phyloP scores from a whole-genome alignment of 2,329 filamentous ascomycete species.

The Fusarium sambucinum region DNA sequence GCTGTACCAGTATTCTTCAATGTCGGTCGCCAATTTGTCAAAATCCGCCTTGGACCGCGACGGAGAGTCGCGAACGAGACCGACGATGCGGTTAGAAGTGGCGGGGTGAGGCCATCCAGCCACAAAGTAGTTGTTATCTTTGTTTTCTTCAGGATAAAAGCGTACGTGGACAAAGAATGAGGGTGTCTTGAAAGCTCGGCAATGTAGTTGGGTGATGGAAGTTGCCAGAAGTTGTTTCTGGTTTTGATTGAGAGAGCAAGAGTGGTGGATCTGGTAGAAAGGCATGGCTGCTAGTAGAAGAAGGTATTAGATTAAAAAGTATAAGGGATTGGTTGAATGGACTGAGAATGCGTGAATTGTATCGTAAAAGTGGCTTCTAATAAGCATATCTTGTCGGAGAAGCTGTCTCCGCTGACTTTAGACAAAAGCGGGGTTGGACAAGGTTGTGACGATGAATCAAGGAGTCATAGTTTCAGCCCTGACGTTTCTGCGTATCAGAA shows the following conservation, averaged over 20 bases:
- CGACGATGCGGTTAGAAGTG: conserved; percentile 34
- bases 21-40: conserved; percentile 23
- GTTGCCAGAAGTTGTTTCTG: conserved; percentile 25
- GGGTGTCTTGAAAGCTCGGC: conserved; percentile 28
- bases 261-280: conserved; percentile 38
- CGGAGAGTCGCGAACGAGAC: conserved; percentile 29
- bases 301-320: neutral
- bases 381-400: neutral
- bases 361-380: neutral
- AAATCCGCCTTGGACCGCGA: conserved; percentile 21
- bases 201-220: conserved; percentile 32
- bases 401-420: neutral
- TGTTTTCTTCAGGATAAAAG: conserved; percentile 17
- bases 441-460: neutral
- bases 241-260: conserved; percentile 10
- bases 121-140: conserved; percentile 24
- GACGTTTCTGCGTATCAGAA: neutral
- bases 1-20: conserved; percentile 31
- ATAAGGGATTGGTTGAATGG: neutral
- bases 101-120: conserved; percentile 14
- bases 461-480: neutral
- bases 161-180: conserved; percentile 37
- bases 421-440: conserved; percentile 16
- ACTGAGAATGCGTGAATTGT: neutral
- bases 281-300: conserved; percentile 20